phyloP scores from a whole-genome alignment of 331 rosid genomes.

The Quercus tomentella region DNA sequence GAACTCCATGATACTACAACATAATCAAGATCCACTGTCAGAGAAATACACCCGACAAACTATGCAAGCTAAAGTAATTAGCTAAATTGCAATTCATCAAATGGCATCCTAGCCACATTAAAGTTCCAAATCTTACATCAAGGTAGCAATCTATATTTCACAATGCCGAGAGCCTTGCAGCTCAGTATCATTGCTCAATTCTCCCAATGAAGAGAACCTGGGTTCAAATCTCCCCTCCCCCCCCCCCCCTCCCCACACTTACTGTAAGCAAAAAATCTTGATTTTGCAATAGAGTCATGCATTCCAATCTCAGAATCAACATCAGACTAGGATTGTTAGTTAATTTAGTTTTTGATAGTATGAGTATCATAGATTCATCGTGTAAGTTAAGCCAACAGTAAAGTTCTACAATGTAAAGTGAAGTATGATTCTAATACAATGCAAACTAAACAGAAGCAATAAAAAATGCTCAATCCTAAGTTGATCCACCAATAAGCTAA shows the following conservation, averaged over 20 bases:
- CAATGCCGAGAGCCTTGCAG: too few species aligned
- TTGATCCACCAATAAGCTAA: background rate
- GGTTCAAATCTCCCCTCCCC: too few species aligned
- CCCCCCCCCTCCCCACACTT: too few species aligned
- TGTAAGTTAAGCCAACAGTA: background rate
- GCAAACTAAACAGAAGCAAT: background rate
- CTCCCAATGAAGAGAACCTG: too few species aligned
- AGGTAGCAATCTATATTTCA: too few species aligned
- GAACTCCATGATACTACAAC: slow-evolving; percentile 50
- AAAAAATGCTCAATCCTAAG: background rate
- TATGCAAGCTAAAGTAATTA: background rate
- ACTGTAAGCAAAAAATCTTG: too few species aligned
- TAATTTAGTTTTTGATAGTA: background rate
- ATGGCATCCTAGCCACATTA: background rate
- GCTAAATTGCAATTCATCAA: background rate
- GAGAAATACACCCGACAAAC: background rate
- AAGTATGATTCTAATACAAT: background rate
- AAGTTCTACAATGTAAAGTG: background rate
- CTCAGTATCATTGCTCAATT: too few species aligned
- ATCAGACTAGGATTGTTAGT: background rate
- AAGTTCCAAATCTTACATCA: background rate
- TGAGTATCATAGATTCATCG: background rate
- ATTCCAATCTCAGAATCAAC: background rate
- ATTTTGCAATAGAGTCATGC: background rate
- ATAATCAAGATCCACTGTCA: slow-evolving; percentile 25